Conservation (phyloP, 1,284 basidiomycete species). For the Xerocomus minutiporus region DNA sequence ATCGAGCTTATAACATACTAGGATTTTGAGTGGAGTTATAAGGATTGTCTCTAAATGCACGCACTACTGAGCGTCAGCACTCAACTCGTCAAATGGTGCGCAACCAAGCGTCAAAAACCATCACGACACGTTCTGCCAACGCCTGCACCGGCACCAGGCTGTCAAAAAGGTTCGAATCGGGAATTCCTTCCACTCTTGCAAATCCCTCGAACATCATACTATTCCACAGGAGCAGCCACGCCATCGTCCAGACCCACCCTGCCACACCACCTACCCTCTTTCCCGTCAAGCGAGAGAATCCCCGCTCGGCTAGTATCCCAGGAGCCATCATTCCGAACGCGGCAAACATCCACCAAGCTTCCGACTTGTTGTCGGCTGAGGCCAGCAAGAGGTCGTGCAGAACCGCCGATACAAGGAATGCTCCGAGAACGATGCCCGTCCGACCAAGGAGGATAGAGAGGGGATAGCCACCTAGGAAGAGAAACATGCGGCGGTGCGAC, state of each 20-base stretch:
- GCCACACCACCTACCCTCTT: neutral
- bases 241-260: neutral
- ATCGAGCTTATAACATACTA: too few relatives aligned
- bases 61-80: too few relatives aligned
- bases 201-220: neutral
- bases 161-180: neutral
- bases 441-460: neutral
- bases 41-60: too few relatives aligned
- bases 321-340: neutral
- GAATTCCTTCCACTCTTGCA: neutral
- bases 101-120: neutral
- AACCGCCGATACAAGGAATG: neutral
- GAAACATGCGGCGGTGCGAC: slow-evolving; percentile 32
- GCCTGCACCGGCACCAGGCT: neutral
- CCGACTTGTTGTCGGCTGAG: too few relatives aligned
- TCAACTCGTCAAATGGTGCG: neutral
- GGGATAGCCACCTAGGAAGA: slow-evolving; percentile 29
- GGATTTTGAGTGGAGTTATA: too few relatives aligned
- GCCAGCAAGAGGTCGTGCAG: neutral
- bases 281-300: neutral
- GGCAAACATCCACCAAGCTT: neutral
- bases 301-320: neutral
- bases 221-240: neutral
- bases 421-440: neutral
- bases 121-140: neutral